phyloP scores from a whole-genome alignment of 371 early-diverging fungal genomes.

The Mucor indicus region DNA sequence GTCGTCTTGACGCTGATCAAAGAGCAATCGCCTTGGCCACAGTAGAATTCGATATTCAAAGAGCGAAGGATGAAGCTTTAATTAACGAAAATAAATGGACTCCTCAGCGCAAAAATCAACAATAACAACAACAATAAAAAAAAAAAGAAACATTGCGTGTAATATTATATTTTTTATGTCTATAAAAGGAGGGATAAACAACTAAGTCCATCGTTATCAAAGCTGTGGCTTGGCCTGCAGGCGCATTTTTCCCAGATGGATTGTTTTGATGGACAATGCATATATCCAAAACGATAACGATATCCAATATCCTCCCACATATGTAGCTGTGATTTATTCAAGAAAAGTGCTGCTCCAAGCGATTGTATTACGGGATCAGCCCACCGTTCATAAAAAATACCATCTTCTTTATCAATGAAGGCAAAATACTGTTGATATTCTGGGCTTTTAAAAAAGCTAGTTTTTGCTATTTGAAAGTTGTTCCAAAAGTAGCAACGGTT shows the following conservation, averaged over 20 bases:
- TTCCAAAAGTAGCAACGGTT: conserved; percentile 85
- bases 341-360: conserved; percentile 81
- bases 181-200: conserved; percentile 17
- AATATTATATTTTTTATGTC: no score
- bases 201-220: conserved; percentile 30
- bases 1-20: conserved; percentile 3
- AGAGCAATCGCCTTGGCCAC: conserved; percentile 10
- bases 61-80: conserved; percentile 10
- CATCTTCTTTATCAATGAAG: conserved; percentile 75
- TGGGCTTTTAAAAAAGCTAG: conserved; percentile 31
- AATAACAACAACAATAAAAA: no score
- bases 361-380: conserved; percentile 69
- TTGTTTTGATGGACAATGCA: conserved; percentile 28
- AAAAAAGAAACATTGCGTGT: no score
- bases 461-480: conserved; percentile 62
- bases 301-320: conserved; percentile 90
- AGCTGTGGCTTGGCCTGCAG: conserved; percentile 35
- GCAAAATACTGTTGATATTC: conserved; percentile 79
- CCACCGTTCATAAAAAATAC: conserved; percentile 90
- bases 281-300: conserved; percentile 25
- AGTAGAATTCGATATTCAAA: conserved; percentile 14
- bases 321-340: conserved; percentile 79
- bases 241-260: conserved; percentile 20
- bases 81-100: conserved; percentile 14
- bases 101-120: conserved; percentile 1